Percentiles rank a stretch among this genome's conserved stretches.
These are phyloP conservation scores for Aspergillus arachidicola DNA, from an alignment of 2,329 filamentous ascomycete species.

Conservation along the genomic window DNA sequence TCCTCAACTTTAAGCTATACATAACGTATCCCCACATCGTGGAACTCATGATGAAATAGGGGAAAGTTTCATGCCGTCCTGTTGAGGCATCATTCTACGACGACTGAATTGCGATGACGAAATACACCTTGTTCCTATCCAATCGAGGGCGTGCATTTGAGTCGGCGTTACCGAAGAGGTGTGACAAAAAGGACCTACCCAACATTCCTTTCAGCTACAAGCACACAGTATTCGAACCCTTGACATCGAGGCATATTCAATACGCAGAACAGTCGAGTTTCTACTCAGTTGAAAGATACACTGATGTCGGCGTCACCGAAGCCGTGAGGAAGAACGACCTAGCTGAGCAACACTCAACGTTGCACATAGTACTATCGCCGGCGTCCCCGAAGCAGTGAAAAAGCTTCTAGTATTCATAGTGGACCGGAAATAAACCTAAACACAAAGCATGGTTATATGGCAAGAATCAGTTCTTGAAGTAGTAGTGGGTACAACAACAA, in stretches of 20 bases:
- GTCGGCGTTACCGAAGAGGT: not conserved
- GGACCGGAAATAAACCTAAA: not conserved
- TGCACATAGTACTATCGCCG: not conserved
- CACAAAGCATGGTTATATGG: not conserved
- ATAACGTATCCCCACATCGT: not conserved
- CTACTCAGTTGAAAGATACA: no score
- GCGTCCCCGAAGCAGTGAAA: not conserved
- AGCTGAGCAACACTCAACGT: not conserved
- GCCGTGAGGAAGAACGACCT: no score
- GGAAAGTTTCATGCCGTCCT: not conserved
- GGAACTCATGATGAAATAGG: not conserved
- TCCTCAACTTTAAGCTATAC: no score
- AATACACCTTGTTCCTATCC: not conserved
- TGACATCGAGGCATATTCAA: no score
- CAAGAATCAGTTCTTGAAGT: not conserved
- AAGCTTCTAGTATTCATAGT: not conserved
- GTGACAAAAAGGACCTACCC: not conserved
- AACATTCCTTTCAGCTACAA: no score
- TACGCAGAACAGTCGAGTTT: no score
- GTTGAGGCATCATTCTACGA: not conserved
- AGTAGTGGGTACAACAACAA: not conserved
- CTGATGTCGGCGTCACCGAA: no score
- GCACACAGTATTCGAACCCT: no score
- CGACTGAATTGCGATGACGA: not conserved
- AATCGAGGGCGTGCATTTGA: not conserved